phyloP scores from a whole-genome alignment of 129 eudicot genomes.

The Erigeron canadensis region DNA sequence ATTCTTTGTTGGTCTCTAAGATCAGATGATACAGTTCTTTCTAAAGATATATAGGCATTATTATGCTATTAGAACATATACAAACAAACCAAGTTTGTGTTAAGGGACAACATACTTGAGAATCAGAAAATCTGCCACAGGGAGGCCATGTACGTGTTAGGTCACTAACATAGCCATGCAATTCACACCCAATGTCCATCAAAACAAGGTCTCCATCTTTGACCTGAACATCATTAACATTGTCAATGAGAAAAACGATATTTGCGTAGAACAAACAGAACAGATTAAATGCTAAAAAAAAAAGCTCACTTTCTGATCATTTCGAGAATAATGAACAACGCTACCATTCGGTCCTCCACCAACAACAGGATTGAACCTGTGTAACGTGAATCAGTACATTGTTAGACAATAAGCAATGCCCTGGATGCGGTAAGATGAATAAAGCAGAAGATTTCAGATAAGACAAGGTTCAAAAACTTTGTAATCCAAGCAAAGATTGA shows the following conservation, averaged over 20 bases:
- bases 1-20: slow-evolving; percentile 89
- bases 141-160: slow-evolving; percentile 99
- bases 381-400: slow-evolving; percentile 5
- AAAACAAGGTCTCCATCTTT: slow-evolving; percentile 77
- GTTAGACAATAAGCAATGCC: slow-evolving; percentile 9
- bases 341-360: slow-evolving; percentile 97
- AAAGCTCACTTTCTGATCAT: slow-evolving; percentile 81
- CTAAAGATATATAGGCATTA: slow-evolving; percentile 40
- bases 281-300: not conserved
- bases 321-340: slow-evolving; percentile 94
- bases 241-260: not conserved
- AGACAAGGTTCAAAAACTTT: not conserved
- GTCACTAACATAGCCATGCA: slow-evolving; percentile 97
- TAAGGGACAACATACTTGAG: slow-evolving; percentile 56
- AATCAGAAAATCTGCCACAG: slow-evolving; percentile 67
- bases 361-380: slow-evolving; percentile 95
- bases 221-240: slow-evolving; percentile 44
- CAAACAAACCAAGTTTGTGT: slow-evolving; percentile 10
- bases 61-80: not conserved
- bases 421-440: not conserved
- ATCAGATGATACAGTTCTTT: slow-evolving; percentile 79
- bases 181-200: slow-evolving; percentile 95
- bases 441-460: not conserved
- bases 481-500: not conserved
- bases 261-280: slow-evolving; percentile 20